Conservation (phyloP, 179 eudicot species). For the Actinidia polygama region DNA sequence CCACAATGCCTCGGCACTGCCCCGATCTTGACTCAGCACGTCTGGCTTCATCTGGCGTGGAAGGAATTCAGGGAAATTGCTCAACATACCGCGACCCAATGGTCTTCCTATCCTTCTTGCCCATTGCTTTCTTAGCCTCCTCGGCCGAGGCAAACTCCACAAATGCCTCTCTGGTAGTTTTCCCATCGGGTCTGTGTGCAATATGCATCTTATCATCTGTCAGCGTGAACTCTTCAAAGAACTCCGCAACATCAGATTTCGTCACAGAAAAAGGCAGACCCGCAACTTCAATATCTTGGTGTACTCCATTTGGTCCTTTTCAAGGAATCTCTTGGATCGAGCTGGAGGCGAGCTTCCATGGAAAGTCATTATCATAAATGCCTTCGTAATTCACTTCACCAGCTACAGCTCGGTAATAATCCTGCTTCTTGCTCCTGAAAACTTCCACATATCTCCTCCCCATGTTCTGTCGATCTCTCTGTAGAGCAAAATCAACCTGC, state of each 20-base stretch:
- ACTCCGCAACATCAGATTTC: constrained; percentile 58
- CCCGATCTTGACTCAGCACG: constrained; percentile 75
- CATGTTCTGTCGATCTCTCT: constrained; percentile 74
- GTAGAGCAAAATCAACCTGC: constrained; percentile 79
- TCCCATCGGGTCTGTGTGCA: constrained; percentile 80
- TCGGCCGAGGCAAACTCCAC: constrained; percentile 78
- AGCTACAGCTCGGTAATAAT: constrained; percentile 85
- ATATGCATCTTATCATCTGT: constrained; percentile 64
- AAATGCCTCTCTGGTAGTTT: constrained; percentile 85
- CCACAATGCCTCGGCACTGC: constrained; percentile 28
- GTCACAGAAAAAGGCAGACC: constrained; percentile 82
- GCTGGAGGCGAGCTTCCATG: constrained; percentile 44
- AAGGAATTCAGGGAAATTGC: constrained; percentile 86
- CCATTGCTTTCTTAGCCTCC: constrained; percentile 83
- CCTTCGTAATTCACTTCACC: constrained; percentile 69
- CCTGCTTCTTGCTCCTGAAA: constrained; percentile 79
- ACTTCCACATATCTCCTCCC: constrained; percentile 93
- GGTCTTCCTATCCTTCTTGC: constrained; percentile 81
- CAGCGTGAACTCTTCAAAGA: constrained; percentile 62
- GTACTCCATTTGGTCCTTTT: constrained; percentile 74
- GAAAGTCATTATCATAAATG: constrained; percentile 43
- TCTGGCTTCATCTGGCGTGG: constrained; percentile 70
- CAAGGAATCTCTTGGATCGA: constrained; percentile 55
- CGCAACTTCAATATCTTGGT: constrained; percentile 75
- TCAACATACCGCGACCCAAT: constrained; percentile 86